Conservation (phyloP, 495 filamentous ascomycete genomes). For the Polyplosphaeria fusca region DNA sequence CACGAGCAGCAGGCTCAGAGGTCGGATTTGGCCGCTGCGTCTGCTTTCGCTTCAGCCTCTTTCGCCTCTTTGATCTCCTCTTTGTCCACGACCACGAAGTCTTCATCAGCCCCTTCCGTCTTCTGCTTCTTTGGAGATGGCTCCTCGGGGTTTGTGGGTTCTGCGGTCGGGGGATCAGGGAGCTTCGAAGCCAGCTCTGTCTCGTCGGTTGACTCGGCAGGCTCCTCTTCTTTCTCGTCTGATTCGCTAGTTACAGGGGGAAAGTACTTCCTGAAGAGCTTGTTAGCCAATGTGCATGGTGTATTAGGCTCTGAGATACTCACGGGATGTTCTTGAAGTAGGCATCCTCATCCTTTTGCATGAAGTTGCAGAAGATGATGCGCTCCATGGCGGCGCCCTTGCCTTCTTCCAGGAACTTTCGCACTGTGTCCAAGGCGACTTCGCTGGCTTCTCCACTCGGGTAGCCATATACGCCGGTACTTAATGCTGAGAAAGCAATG, state of each 20-base stretch:
- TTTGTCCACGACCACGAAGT: conserved; percentile 14
- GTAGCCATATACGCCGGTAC: conserved; percentile 89
- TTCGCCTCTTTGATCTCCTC: conserved; percentile 15
- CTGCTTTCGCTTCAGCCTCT: neutral
- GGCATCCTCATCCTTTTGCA: conserved; percentile 67
- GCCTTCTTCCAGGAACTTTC: conserved; percentile 62
- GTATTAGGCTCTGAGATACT: conserved; percentile 36
- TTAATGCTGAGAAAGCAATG: conserved; percentile 79
- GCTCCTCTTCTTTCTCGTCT: conserved; percentile 16
- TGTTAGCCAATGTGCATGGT: neutral
- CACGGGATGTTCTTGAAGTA: conserved; percentile 72
- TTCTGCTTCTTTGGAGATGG: conserved; percentile 39
- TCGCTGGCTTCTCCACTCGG: conserved; percentile 68
- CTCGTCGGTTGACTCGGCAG: conserved; percentile 10
- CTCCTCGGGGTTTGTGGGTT: conserved; percentile 31
- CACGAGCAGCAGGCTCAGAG: too few species aligned
- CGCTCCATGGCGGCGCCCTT: conserved; percentile 59
- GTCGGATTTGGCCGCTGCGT: too few species aligned
- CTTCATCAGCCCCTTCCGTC: conserved; percentile 19
- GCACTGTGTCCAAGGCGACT: conserved; percentile 65
- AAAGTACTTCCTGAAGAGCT: conserved; percentile 34
- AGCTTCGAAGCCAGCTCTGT: conserved; percentile 27
- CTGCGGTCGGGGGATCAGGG: conserved; percentile 37
- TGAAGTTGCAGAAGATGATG: conserved; percentile 79
- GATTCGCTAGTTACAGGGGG: conserved; percentile 31